A percentile compares a stretch with the other conserved stretches of the same genome.
Conservation (phyloP, 2,329 filamentous ascomycete species). For the Oidium heveae region DNA sequence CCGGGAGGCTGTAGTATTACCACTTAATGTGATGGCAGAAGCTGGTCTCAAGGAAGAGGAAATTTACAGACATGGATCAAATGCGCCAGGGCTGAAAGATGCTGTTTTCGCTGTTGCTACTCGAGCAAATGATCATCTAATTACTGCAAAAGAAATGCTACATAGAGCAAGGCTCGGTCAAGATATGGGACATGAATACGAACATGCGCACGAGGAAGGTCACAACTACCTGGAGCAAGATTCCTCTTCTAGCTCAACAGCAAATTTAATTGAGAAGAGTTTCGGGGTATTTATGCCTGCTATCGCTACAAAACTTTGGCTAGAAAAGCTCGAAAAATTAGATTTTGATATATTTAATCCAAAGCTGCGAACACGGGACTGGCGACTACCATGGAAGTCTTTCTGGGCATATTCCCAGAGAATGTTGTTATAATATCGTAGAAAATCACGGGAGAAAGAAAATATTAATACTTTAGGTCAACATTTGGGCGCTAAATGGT, state of each 20-base stretch:
- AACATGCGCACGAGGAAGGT: constrained; percentile 58
- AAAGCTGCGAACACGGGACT: constrained; percentile 37
- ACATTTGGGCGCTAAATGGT: too few species aligned
- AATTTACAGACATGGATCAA: constrained; percentile 53
- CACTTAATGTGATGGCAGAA: constrained; percentile 73
- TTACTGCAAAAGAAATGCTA: constrained; percentile 81
- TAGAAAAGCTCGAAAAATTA: constrained; percentile 48
- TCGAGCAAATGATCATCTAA: constrained; percentile 81
- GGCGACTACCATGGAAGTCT: constrained; percentile 64
- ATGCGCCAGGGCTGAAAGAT: constrained; percentile 62
- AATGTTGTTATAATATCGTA: constrained; percentile 17
- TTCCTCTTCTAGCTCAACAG: constrained; percentile 16
- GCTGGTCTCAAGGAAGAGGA: constrained; percentile 66
- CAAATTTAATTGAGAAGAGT: constrained; percentile 32
- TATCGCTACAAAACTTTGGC: constrained; percentile 51
- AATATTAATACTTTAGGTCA: too few species aligned
- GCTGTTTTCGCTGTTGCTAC: constrained; percentile 84
- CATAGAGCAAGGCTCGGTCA: constrained; percentile 49
- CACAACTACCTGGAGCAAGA: constrained; percentile 22
- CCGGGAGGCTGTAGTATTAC: constrained; percentile 50
- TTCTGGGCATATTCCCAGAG: constrained; percentile 33
- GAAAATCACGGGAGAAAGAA: too few species aligned
- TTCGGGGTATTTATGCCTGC: constrained; percentile 67
- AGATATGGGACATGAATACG: constrained; percentile 63
- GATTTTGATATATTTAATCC: constrained; percentile 65